Conservation (phyloP, 352 stramenopile species). For the Phytophthora syringae region DNA sequence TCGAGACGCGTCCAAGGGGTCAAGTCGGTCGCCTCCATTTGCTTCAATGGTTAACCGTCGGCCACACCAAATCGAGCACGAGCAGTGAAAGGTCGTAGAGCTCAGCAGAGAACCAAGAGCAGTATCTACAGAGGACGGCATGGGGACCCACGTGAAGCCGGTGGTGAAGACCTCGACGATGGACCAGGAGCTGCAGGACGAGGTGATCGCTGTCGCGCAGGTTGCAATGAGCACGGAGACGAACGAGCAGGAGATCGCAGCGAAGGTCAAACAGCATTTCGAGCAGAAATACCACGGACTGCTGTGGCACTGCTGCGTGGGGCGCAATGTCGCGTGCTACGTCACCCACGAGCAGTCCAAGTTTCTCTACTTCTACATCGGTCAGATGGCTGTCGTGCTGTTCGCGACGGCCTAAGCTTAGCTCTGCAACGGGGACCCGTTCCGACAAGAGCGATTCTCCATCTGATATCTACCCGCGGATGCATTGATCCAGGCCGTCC, state of each 20-base stretch:
- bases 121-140: slow-evolving; percentile 20
- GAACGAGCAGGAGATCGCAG: slow-evolving; percentile 91
- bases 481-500: background rate
- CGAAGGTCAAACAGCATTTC: slow-evolving; percentile 92
- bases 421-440: background rate
- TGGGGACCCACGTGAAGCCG: slow-evolving; percentile 76
- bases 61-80: slow-evolving; percentile 3
- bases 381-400: slow-evolving; percentile 93
- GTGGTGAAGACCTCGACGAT: slow-evolving; percentile 91
- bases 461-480: background rate
- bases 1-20: slow-evolving; percentile 56
- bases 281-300: slow-evolving; percentile 92
- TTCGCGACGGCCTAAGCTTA: slow-evolving; percentile 81
- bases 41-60: slow-evolving; percentile 1
- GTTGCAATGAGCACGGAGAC: slow-evolving; percentile 81
- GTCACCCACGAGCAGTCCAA: slow-evolving; percentile 95
- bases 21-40: slow-evolving; percentile 42
- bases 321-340: slow-evolving; percentile 94
- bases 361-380: slow-evolving; percentile 97
- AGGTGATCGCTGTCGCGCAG: slow-evolving; percentile 83
- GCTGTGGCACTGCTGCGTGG: slow-evolving; percentile 95
- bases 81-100: slow-evolving; percentile 28
- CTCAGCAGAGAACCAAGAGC: slow-evolving; percentile 1
- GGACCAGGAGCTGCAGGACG: slow-evolving; percentile 86
- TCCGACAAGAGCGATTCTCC: slow-evolving; percentile 7